Evolutionary conservation across 805 yeast species (phyloP), one percentile per base, ranked within the genome.

Genomic region (Tetrapisispora pingtungensis): DNA sequence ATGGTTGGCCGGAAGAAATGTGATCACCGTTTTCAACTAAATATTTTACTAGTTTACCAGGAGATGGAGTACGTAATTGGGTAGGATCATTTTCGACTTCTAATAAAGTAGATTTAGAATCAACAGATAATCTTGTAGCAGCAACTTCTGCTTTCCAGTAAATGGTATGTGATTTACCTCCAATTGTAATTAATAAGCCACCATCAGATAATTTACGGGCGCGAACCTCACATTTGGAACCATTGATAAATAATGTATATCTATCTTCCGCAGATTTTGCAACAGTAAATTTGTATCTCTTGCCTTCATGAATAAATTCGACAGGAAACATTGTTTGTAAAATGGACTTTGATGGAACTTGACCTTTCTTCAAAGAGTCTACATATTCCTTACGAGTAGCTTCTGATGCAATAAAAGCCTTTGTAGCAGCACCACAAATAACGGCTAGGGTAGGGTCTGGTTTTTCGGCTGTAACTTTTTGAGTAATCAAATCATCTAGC

Each of bases 21-120:
- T 90, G 97, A 51, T 90, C 98, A 54, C 98, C 98, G 56, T 81
- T 83, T 61, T 94, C 97, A 49, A 93, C 95, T 54, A 93, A 72
- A 64, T 80, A 93, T 63, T 86, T 86, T 49, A 90, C 95, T 54
- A 93, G 75, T 70, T 93, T 93, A 73, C 99, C 99, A 44, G 98
- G 99, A 26, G 98, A 93, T 37, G 98, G 98, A 31, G 98, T 87
- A 71, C 97, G 81, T 62, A 94, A 74, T 72, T 93, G 97, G 36
- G 99, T 94, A 52, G 99, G 99, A 63, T 93, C 99, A 59, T 87
- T 90, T 71, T 93, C 99, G 46, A 77, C 84, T 69, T 94, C 98
- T 52, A 93, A 76, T 53, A 86, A 69, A 62, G 97, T 90, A 26
- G 98, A 89, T 73, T 86, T 93, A 42, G 95, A 80, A 62, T 93